A percentile compares a stretch with the other conserved stretches of the same genome.
These are phyloP conservation scores for Suhomyces yuchorum DNA, from an alignment of 1,139 yeast genomes.

Conservation along the genomic window DNA sequence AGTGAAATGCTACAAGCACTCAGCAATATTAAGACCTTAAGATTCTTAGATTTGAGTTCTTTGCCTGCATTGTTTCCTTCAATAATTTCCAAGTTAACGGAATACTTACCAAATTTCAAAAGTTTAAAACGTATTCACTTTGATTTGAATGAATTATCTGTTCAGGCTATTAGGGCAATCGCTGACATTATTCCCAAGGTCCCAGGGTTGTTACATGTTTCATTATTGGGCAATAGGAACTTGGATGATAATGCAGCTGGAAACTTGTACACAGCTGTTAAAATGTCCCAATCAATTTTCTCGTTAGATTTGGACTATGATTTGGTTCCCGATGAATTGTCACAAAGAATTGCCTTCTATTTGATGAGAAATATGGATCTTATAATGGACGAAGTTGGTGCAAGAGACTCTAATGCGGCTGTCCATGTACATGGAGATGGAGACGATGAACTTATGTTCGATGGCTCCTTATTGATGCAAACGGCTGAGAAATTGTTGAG, in stretches of 20 bases:
- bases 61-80: constrained; percentile 75
- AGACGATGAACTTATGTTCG: constrained; percentile 50
- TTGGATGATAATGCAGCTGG: constrained; percentile 63
- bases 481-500: constrained; percentile 27
- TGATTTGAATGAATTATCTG: constrained; percentile 68
- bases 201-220: constrained; percentile 70
- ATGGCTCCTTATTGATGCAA: constrained; percentile 42
- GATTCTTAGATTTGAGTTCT: constrained; percentile 77
- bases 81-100: constrained; percentile 60
- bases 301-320: constrained; percentile 75
- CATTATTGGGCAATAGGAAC: constrained; percentile 64
- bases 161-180: constrained; percentile 64
- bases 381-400: constrained; percentile 46
- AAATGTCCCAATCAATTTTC: constrained; percentile 61
- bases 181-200: constrained; percentile 73
- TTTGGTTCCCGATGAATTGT: constrained; percentile 65
- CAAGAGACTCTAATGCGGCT: constrained; percentile 15
- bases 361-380: constrained; percentile 82
- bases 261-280: constrained; percentile 70
- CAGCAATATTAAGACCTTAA: constrained; percentile 54
- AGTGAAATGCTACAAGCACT: constrained; percentile 54
- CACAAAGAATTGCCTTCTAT: constrained; percentile 78
- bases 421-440: constrained; percentile 30
- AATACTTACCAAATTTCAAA: constrained; percentile 64
- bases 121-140: constrained; percentile 73